Evolutionary conservation across 2,329 filamentous ascomycete species (phyloP).

Genomic region (Colletotrichum agaves): DNA sequence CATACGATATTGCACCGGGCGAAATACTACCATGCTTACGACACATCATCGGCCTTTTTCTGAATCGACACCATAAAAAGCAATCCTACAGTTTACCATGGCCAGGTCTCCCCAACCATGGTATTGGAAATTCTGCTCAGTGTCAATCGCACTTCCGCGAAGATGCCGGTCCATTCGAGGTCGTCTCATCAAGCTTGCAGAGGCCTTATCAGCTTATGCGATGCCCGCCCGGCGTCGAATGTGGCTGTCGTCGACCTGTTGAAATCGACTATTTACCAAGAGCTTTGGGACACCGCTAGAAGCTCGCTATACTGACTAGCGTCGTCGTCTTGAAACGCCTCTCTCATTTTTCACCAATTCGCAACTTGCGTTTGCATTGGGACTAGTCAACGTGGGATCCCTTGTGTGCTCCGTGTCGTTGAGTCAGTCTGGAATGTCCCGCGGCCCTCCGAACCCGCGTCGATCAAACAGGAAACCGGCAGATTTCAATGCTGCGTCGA

Average conservation of each 20-base stretch:
- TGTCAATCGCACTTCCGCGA: slow-evolving; percentile 1
- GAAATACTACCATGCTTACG: slow-evolving; percentile 10
- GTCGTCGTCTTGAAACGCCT: not conserved
- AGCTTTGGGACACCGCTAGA: not conserved
- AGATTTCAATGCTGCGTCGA: slow-evolving; percentile 15
- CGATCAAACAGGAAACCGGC: slow-evolving; percentile 28
- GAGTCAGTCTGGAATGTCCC: slow-evolving; percentile 21
- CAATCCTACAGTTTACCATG: not conserved
- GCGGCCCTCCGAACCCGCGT: slow-evolving; percentile 14
- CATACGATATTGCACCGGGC: not conserved
- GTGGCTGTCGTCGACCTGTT: slow-evolving; percentile 5
- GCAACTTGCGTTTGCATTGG: slow-evolving; percentile 5
- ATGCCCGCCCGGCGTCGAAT: not conserved
- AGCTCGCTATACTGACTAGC: not conserved
- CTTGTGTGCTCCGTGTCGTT: not conserved
- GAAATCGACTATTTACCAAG: not conserved
- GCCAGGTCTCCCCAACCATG: not conserved
- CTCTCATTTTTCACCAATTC: not conserved
- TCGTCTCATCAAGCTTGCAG: not conserved
- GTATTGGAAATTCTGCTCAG: slow-evolving; percentile 19
- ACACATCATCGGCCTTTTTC: slow-evolving; percentile 11
- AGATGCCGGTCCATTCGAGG: not conserved
- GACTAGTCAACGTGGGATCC: slow-evolving; percentile 3
- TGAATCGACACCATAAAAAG: not conserved
- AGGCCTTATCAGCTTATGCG: not conserved